phyloP scores from a whole-genome alignment of 192 early-diverging fungal species.

The Cetraspora pellucida region DNA sequence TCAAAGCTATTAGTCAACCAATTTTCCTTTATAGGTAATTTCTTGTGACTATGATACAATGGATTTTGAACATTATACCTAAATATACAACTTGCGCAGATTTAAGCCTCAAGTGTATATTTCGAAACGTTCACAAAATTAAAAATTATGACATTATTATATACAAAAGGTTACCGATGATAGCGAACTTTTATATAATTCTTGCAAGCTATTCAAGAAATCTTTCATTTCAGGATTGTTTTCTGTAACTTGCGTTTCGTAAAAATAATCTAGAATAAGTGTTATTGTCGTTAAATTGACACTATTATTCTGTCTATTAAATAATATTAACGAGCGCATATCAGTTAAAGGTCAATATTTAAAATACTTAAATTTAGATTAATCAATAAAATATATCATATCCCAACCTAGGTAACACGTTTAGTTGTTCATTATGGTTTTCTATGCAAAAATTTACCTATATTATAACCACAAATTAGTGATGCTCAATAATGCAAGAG shows the following conservation, averaged over 20 bases:
- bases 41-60: no score
- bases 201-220: background rate
- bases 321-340: background rate
- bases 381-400: no score
- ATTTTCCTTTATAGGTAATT: no score
- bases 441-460: background rate
- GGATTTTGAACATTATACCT: no score
- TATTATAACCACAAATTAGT: background rate
- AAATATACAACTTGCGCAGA: no score
- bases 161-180: no score
- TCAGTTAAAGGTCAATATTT: background rate
- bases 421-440: background rate
- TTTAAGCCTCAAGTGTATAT: no score
- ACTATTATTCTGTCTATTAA: background rate
- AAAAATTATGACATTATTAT: no score
- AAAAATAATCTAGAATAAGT: slow-evolving; percentile 24
- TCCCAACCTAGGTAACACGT: no score
- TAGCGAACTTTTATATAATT: background rate
- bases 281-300: slow-evolving; percentile 15
- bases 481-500: background rate
- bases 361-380: background rate
- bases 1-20: no score
- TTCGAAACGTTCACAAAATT: no score
- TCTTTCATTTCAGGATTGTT: background rate
- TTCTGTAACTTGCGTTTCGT: slow-evolving; percentile 6